phyloP scores from a whole-genome alignment of 176 grass and related monocot species.

The Elymus sibiricus region DNA sequence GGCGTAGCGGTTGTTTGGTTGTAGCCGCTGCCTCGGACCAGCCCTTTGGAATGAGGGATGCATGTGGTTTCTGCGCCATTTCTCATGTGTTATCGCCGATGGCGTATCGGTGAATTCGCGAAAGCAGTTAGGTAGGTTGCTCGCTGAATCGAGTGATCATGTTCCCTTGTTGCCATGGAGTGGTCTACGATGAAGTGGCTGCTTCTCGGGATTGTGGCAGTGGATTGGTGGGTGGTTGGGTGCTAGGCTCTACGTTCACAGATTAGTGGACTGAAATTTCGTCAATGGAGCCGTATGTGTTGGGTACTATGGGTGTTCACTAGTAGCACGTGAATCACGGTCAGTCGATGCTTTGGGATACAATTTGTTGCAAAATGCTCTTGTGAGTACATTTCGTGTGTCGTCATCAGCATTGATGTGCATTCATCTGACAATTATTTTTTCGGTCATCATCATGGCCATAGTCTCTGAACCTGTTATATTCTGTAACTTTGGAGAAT shows the following conservation, averaged over 20 bases:
- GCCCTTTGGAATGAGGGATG: neutral
- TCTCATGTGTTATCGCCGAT: neutral
- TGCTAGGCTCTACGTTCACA: neutral
- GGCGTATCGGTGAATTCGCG: neutral
- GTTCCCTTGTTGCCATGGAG: neutral
- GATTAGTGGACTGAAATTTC: neutral
- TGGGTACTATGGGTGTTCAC: neutral
- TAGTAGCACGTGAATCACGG: neutral
- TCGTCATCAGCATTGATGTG: neutral
- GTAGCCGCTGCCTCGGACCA: neutral
- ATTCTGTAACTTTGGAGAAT: neutral
- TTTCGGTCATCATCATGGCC: neutral
- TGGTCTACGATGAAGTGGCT: neutral
- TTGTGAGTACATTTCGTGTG: neutral
- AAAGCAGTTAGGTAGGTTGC: neutral
- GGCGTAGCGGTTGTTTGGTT: neutral
- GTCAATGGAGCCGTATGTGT: neutral
- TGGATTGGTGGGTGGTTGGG: neutral
- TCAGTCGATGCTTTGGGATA: neutral
- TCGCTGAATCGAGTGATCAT: neutral
- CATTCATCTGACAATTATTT: neutral
- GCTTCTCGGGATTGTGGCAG: neutral
- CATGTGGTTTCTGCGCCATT: neutral
- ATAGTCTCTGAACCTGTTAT: neutral
- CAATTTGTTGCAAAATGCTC: neutral